A percentile compares a stretch with the other conserved stretches of the same genome.
Evolutionary conservation across 164 flowering plant genomes (phyloP).

Genomic region (Litsea cubeba): DNA sequence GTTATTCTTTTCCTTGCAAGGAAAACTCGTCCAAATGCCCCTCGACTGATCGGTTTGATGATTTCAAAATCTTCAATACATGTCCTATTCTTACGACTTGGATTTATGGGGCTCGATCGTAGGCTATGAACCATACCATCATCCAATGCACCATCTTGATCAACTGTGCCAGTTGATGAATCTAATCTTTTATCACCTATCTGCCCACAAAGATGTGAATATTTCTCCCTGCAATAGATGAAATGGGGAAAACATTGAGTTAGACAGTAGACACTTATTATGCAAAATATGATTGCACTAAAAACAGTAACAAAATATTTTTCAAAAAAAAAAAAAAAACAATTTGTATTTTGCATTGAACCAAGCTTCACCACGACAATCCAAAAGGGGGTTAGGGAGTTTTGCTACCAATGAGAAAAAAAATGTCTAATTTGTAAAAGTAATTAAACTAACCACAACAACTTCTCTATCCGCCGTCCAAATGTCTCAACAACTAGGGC

Average conservation of each 20-base stretch:
- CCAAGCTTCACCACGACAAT: not conserved
- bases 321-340: not conserved
- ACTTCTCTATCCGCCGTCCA: conserved; percentile 91
- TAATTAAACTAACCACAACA: conserved; percentile 67
- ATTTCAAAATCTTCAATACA: conserved; percentile 98
- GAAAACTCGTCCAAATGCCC: conserved; percentile 97
- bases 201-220: conserved; percentile 72
- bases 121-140: conserved; percentile 67
- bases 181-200: conserved; percentile 77
- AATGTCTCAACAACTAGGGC: conserved; percentile 94
- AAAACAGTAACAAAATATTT: not conserved
- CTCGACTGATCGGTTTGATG: conserved; percentile 92
- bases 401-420: not conserved
- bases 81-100: conserved; percentile 74
- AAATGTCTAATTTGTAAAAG: not conserved
- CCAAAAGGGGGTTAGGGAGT: not conserved
- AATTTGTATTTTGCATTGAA: not conserved
- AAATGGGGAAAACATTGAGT: not conserved
- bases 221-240: conserved; percentile 65
- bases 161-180: conserved; percentile 46
- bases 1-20: conserved; percentile 93
- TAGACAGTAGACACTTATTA: not conserved
- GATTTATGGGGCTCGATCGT: conserved; percentile 71
- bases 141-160: conserved; percentile 69
- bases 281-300: not conserved